These are phyloP conservation scores for Neofusicoccum sp. DNA, from an alignment of 2,329 filamentous ascomycete genomes.

Conservation along the genomic window DNA sequence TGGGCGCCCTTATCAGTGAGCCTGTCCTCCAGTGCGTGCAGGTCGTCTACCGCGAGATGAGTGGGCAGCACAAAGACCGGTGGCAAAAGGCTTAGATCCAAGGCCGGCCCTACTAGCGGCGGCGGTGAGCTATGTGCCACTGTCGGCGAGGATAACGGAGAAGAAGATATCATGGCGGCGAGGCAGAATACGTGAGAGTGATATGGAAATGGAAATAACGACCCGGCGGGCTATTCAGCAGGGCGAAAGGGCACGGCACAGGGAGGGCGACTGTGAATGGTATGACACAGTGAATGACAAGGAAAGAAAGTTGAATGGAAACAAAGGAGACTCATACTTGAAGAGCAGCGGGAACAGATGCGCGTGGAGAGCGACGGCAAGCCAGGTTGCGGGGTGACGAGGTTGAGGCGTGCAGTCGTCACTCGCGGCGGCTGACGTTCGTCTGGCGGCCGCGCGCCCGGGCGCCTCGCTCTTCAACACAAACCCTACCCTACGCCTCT, in stretches of 20 bases:
- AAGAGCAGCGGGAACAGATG: too few relatives aligned
- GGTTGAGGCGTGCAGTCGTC: background rate
- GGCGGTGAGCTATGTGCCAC: background rate
- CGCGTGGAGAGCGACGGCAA: background rate
- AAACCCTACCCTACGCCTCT: background rate
- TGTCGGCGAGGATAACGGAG: background rate
- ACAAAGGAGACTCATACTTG: background rate
- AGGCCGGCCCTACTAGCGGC: constrained; percentile 14
- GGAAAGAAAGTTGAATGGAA: background rate
- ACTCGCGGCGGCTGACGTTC: background rate
- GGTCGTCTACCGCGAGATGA: constrained; percentile 63
- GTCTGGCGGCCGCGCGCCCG: background rate
- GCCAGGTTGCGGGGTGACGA: background rate
- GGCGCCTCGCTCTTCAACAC: background rate
- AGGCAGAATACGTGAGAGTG: background rate
- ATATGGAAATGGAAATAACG: background rate
- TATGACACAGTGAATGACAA: background rate
- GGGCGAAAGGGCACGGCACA: background rate
- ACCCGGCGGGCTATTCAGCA: background rate
- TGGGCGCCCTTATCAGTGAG: constrained; percentile 56
- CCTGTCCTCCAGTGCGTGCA: constrained; percentile 63
- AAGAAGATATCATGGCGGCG: background rate
- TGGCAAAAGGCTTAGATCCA: constrained; percentile 52
- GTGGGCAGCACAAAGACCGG: constrained; percentile 71
- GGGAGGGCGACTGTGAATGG: background rate